Evolutionary conservation across 2,329 filamentous ascomycete genomes (phyloP).

Genomic region (Phaeosphaeria sp.): DNA sequence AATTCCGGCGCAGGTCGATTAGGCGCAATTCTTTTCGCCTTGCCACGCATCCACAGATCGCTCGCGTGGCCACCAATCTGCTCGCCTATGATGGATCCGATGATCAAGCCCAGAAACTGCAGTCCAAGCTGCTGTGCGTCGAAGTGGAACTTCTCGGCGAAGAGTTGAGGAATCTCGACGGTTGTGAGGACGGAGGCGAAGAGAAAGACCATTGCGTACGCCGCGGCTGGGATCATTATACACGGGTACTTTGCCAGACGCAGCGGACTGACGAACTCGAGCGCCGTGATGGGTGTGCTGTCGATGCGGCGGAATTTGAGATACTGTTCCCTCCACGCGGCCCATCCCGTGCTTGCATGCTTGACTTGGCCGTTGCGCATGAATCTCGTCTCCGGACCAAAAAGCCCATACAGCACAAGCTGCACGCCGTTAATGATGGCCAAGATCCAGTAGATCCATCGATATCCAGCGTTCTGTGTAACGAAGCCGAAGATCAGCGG

Average conservation of each 20-base stretch:
- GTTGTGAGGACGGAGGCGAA: constrained; percentile 62
- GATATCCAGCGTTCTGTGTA: constrained; percentile 59
- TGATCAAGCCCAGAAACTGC: constrained; percentile 63
- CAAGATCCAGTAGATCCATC: constrained; percentile 66
- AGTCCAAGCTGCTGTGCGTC: constrained; percentile 65
- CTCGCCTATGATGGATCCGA: constrained; percentile 65
- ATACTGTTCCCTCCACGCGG: constrained; percentile 51
- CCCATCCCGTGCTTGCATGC: constrained; percentile 34
- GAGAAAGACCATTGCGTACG: constrained; percentile 65
- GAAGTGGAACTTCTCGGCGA: constrained; percentile 62
- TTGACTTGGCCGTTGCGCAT: constrained; percentile 48
- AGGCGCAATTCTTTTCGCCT: constrained; percentile 42
- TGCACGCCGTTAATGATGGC: constrained; percentile 65
- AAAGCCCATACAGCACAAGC: constrained; percentile 62
- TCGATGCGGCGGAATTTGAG: constrained; percentile 62
- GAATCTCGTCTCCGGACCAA: constrained; percentile 60
- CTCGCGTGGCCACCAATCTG: constrained; percentile 62
- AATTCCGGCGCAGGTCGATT: constrained; percentile 60
- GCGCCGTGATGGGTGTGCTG: constrained; percentile 54
- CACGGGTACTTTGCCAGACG: constrained; percentile 54
- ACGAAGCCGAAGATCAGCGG: constrained; percentile 56
- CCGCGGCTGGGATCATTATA: constrained; percentile 58
- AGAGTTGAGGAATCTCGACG: constrained; percentile 66
- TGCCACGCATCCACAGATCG: constrained; percentile 60
- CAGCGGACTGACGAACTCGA: constrained; percentile 62